Evolutionary conservation across 23 red algal genomes (phyloP).

Genomic region (Cyanidioschyzon merolae): DNA sequence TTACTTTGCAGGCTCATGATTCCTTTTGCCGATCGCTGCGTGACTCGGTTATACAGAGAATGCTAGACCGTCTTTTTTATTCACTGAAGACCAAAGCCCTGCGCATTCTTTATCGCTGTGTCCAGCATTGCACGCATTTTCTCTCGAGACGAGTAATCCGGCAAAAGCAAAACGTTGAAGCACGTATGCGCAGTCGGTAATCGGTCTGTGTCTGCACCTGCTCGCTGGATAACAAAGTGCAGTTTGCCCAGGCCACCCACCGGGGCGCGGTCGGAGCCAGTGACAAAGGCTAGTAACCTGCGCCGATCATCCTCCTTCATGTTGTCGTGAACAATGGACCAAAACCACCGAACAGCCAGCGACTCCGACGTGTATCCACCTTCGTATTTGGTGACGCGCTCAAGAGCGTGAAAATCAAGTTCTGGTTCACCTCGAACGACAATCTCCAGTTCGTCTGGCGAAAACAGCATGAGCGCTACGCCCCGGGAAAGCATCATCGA

Average conservation of each 20-base stretch:
- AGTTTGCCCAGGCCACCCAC: slow-evolving; percentile 74
- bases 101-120: slow-evolving; percentile 69
- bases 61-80: no score
- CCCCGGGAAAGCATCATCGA: slow-evolving; percentile 40
- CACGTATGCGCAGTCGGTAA: slow-evolving; percentile 93
- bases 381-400: slow-evolving; percentile 53
- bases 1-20: no score
- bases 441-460: slow-evolving; percentile 68
- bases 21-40: not conserved
- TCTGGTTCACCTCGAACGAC: slow-evolving; percentile 62
- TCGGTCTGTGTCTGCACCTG: slow-evolving; percentile 57
- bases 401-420: slow-evolving; percentile 68
- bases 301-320: slow-evolving; percentile 45
- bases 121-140: slow-evolving; percentile 52
- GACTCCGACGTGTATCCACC: slow-evolving; percentile 45
- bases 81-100: slow-evolving; percentile 81
- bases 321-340: slow-evolving; percentile 58
- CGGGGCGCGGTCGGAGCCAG: slow-evolving; percentile 67
- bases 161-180: slow-evolving; percentile 88
- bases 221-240: slow-evolving; percentile 64
- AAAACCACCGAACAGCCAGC: slow-evolving; percentile 53
- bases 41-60: no score
- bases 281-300: slow-evolving; percentile 71
- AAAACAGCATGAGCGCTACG: slow-evolving; percentile 35
- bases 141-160: slow-evolving; percentile 56